Conservation (phyloP, 148 eudicot species). For the Cornus florida region DNA sequence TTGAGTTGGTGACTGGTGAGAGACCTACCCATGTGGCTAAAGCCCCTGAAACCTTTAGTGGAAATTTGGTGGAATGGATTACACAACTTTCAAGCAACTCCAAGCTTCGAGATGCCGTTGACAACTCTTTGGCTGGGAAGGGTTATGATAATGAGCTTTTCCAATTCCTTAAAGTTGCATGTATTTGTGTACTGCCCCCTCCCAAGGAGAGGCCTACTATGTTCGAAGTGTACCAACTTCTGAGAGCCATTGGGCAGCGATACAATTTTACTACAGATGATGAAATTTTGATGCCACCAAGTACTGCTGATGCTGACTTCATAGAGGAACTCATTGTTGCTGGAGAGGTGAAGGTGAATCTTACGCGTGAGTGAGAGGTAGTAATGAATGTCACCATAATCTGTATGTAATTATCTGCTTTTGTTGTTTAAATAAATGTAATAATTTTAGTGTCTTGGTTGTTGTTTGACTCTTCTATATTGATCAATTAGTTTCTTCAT, state of each 20-base stretch:
- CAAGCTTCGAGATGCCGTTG: constrained; percentile 37
- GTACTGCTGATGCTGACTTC: constrained; percentile 28
- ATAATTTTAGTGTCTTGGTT: neutral
- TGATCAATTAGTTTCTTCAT: no score
- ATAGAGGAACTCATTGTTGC: constrained; percentile 59
- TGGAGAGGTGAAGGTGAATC: constrained; percentile 24
- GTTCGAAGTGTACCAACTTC: constrained; percentile 48
- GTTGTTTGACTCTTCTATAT: neutral
- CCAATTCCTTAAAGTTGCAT: constrained; percentile 49
- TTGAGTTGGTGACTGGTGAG: constrained; percentile 52
- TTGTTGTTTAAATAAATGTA: neutral
- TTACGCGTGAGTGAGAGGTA: neutral
- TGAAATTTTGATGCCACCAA: constrained; percentile 44
- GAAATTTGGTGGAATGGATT: constrained; percentile 50
- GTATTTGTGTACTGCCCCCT: constrained; percentile 31
- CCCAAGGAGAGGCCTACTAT: constrained; percentile 45
- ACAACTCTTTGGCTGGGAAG: constrained; percentile 32
- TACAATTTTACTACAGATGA: constrained; percentile 47
- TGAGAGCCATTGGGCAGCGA: constrained; percentile 45
- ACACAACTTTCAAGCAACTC: constrained; percentile 29
- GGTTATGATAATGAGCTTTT: constrained; percentile 38
- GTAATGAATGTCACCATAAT: neutral
- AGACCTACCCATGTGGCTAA: constrained; percentile 33
- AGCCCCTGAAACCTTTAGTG: constrained; percentile 39
- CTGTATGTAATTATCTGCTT: neutral